Conservation (phyloP, 2,329 filamentous ascomycete species). For the Aspergillus alliaceus region DNA sequence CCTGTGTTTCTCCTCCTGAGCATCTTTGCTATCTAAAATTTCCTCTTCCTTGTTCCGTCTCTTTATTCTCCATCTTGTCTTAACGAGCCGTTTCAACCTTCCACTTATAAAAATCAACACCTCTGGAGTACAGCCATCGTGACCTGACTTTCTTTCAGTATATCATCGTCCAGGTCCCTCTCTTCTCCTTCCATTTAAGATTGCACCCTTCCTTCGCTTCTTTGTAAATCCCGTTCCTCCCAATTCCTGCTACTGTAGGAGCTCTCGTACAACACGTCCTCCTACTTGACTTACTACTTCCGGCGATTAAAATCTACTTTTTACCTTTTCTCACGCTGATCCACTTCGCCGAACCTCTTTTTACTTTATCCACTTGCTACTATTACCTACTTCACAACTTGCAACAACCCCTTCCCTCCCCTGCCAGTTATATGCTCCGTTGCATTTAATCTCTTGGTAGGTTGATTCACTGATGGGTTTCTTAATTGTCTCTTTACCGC, state of each 20-base stretch:
- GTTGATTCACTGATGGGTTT: neutral
- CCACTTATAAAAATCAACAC: neutral
- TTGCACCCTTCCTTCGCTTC: neutral
- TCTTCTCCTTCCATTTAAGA: neutral
- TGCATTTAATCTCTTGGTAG: neutral
- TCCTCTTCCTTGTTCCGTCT: neutral
- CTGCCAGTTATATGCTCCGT: neutral
- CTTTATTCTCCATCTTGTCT: neutral
- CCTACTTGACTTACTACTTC: constrained; percentile 12
- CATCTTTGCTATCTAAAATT: neutral
- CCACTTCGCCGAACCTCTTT: constrained; percentile 2
- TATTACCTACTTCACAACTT: constrained; percentile 4
- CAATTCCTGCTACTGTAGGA: neutral
- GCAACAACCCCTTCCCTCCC: neutral
- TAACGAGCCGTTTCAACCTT: neutral
- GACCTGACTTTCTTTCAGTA: neutral
- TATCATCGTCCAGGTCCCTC: neutral
- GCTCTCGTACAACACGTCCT: neutral
- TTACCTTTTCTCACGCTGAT: constrained; percentile 2
- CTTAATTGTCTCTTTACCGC: neutral
- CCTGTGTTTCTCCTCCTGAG: neutral
- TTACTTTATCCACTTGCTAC: constrained; percentile 19
- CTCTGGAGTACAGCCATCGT: neutral
- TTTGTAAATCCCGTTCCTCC: neutral
- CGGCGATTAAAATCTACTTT: constrained; percentile 11